Conservation (phyloP, 2,329 filamentous ascomycete genomes). For the Diaporthe humulicola region DNA sequence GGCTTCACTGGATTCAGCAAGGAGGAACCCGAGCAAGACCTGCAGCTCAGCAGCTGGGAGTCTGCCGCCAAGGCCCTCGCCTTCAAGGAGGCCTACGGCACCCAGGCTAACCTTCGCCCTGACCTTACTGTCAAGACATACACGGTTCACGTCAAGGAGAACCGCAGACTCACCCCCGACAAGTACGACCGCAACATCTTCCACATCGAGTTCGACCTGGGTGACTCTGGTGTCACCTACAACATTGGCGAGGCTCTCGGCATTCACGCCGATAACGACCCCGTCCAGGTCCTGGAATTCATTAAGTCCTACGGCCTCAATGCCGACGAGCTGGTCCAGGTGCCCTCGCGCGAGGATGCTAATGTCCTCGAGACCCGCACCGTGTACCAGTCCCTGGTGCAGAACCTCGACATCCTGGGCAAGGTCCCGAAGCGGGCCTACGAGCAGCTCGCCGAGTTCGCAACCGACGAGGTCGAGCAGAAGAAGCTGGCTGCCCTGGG, state of each 20-base stretch:
- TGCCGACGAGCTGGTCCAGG: constrained; percentile 87
- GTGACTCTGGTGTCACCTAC: constrained; percentile 90
- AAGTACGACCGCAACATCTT: constrained; percentile 99
- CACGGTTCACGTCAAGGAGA: constrained; percentile 93
- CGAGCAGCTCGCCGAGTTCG: constrained; percentile 89
- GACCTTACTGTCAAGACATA: constrained; percentile 89
- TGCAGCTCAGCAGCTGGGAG: constrained; percentile 81
- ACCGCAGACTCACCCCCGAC: constrained; percentile 87
- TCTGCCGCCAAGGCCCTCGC: constrained; percentile 86
- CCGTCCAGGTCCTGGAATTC: constrained; percentile 82
- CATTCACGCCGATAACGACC: constrained; percentile 95
- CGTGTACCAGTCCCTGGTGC: constrained; percentile 89
- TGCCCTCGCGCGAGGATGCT: constrained; percentile 85
- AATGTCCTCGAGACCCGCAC: constrained; percentile 86
- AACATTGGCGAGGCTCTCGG: constrained; percentile 97
- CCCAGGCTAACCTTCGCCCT: constrained; percentile 80
- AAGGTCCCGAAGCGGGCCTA: constrained; percentile 98
- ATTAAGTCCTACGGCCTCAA: constrained; percentile 92
- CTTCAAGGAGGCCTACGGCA: constrained; percentile 95
- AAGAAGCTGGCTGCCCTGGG: constrained; percentile 82
- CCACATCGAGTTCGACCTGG: constrained; percentile 99
- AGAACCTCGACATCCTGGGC: constrained; percentile 97
- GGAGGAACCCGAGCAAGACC: constrained; percentile 76
- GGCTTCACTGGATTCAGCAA: constrained; percentile 88
- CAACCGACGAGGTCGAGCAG: constrained; percentile 85